Evolutionary conservation across 2,329 filamentous ascomycete genomes (phyloP), one percentile per base, ranked within the genome.

Genomic region (Fusarium citri): DNA sequence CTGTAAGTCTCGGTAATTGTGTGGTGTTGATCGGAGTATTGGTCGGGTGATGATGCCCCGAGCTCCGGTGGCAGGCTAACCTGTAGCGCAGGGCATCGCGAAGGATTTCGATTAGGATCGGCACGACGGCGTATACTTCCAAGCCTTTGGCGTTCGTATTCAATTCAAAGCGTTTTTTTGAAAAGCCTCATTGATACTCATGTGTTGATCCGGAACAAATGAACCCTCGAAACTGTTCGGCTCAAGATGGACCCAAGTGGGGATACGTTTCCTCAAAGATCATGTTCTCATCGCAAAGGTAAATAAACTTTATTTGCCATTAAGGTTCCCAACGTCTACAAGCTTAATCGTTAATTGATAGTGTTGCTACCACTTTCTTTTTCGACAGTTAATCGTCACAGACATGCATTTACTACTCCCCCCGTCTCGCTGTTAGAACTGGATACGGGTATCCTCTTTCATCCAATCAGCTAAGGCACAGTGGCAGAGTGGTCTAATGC

Each of bases 401-500:
- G n/a, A n/a, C n/a, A n/a, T n/a, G n/a, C n/a, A n/a, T n/a, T n/a
- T n/a, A n/a, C n/a, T n/a, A n/a, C n/a, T n/a, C n/a, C n/a, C n/a
- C n/a, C n/a, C n/a, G n/a, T n/a, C n/a, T n/a, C n/a, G 3, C 0
- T 47, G 3, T 16, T 50, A 7, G 12, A 1, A 0, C 2, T 0
- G 6, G 1, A 6, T 25, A 5, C 9, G 8, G 18, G 3, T 2
- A 1, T 11, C 2, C 6, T 54, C 18, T 8, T 6, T 2, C 3
- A 64, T 43, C 60, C 42, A 57, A 64, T 64, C 49, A 64, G 43
- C 23, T 31, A 7, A 64, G 60, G 60, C 60, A 59, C 60, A 64
- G 60, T 64, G 60, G 60, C 60, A 62, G 60, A 64, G 60, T 64
- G 60, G 60, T 64, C 60, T 64, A 64, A 64, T 62, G 60, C 60